Evolutionary conservation across 2,329 filamentous ascomycete species (phyloP), one percentile per base, ranked within the genome.

Genomic region (Sporothrix globosa): DNA sequence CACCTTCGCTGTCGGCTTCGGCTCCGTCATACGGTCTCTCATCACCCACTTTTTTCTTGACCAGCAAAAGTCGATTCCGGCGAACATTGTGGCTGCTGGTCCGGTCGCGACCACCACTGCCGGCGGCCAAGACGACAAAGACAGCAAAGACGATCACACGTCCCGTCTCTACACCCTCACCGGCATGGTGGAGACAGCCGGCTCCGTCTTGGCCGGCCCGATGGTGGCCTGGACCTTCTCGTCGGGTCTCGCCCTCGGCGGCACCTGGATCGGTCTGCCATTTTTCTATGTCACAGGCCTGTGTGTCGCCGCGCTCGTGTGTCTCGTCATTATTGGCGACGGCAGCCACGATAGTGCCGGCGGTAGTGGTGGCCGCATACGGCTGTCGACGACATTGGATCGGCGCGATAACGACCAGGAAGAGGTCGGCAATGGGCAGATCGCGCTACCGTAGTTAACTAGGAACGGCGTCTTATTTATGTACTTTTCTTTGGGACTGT

Each of bases 131-230:
- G 30, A 24, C 46, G 72, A 34, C 34, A 34, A 34, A 34, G 34
- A 34, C 34, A 9, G 73, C 67, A 70, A 72, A 14, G 68, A 69
- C 11, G 72, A 74, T 67, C 73, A 76, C 66, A 76, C 74, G 17
- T 74, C 73, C 9, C 74, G 76, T 30, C 70, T 78, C n/a, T 76
- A 77, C 69, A 76, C 76, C 5, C 73, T 78, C n/a, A 74, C 76
- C 21, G 74, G 74, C 70, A 77, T 77, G 63, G 70, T 75, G 11
- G 75, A 77, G 72, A 75, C 75, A 4, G 54, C 73, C 10, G 74
- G 76, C 41, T 71, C 70, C 41, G 71, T 78, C 13, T 69, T 75
- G 34, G 74, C 73, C 2, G 75, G 74, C 1, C 76, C 77, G n/a
- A 60, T 74, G 10, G 70, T 78, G 39, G 76, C 76, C 10, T 75